A percentile compares a stretch with the other conserved stretches of the same genome.
These are phyloP conservation scores for Emiliania huxleyi DNA, from an alignment of 78 protist species.

Conservation along the genomic window DNA sequence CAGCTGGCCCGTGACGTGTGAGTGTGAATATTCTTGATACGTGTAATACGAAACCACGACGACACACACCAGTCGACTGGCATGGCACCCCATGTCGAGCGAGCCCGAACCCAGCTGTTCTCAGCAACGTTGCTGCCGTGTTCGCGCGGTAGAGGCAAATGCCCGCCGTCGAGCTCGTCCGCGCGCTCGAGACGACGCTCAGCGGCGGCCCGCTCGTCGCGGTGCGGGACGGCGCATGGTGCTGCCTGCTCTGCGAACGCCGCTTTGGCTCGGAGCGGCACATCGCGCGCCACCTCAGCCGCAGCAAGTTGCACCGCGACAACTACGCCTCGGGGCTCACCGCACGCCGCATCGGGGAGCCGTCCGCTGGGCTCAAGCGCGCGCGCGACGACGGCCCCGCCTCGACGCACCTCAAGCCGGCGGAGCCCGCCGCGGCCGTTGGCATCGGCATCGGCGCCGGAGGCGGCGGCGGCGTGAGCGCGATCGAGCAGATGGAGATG, in stretches of 20 bases:
- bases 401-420: neutral
- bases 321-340: neutral
- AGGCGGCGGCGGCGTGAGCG: neutral
- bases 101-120: too few relatives aligned
- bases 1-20: too few relatives aligned
- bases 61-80: too few relatives aligned
- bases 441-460: neutral
- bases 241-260: constrained; percentile 6
- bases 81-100: too few relatives aligned
- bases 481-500: constrained; percentile 13
- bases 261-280: neutral
- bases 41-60: too few relatives aligned
- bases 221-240: neutral
- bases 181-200: neutral
- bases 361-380: neutral
- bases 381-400: neutral
- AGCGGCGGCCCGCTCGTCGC: neutral
- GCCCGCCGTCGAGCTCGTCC: neutral
- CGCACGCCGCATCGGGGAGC: neutral
- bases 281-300: neutral
- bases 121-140: too few relatives aligned
- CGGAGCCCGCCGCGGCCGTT: neutral
- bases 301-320: neutral
- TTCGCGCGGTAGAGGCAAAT: too few relatives aligned
- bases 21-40: too few relatives aligned